phyloP scores from a whole-genome alignment of 768 basidiomycete species.

The Suillus clintonianus region DNA sequence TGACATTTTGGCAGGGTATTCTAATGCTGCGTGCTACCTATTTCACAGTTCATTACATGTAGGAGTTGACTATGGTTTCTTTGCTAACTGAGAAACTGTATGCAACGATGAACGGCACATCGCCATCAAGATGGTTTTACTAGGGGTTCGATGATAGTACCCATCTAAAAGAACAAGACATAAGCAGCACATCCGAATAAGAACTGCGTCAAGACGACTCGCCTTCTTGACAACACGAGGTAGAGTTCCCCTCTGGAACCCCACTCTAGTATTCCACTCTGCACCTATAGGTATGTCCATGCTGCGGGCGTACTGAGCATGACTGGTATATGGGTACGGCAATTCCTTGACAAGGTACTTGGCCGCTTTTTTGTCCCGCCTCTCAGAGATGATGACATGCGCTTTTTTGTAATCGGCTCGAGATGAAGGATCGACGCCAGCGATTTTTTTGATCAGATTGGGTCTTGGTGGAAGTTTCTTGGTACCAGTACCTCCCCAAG shows the following conservation, averaged over 20 bases:
- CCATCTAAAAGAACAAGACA: conserved; percentile 49
- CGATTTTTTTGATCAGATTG: conserved; percentile 75
- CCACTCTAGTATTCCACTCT: conserved; percentile 93
- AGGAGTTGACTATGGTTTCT: background rate
- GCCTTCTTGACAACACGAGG: conserved; percentile 90
- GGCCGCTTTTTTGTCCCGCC: conserved; percentile 89
- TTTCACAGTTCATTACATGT: background rate
- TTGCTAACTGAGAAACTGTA: background rate
- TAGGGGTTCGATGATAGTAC: conserved; percentile 68
- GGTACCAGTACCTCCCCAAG: conserved; percentile 86
- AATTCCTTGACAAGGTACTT: conserved; percentile 91
- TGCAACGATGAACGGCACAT: background rate
- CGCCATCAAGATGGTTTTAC: conserved; percentile 47
- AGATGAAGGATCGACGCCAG: conserved; percentile 75
- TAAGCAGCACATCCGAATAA: conserved; percentile 3
- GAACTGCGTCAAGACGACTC: conserved; percentile 10
- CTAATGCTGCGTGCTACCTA: background rate
- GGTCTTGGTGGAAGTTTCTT: conserved; percentile 62
- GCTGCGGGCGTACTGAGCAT: conserved; percentile 86
- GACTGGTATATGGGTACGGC: conserved; percentile 93
- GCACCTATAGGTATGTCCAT: conserved; percentile 80
- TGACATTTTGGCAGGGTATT: too few relatives aligned
- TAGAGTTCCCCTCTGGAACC: conserved; percentile 80
- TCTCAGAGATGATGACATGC: conserved; percentile 95
- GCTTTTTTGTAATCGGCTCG: conserved; percentile 85